Evolutionary conservation across 441 rosid species (phyloP).

Genomic region (Flueggea neowawraea): DNA sequence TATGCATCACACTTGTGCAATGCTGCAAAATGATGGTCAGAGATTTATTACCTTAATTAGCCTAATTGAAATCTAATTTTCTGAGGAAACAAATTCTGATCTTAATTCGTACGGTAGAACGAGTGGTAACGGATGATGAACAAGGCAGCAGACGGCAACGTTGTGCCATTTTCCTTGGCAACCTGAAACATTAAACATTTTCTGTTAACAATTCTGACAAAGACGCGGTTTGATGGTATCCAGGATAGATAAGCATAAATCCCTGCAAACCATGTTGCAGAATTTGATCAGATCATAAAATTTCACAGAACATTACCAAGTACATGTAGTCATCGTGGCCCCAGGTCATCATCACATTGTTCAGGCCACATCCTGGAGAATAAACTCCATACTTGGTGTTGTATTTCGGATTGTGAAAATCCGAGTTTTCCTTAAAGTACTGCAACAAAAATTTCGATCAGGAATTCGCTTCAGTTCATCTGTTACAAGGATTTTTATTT

Average conservation of each 20-base stretch:
- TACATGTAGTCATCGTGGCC: slow-evolving; percentile 11
- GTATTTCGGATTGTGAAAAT: background rate
- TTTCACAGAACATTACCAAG: background rate
- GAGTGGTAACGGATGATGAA: slow-evolving; percentile 77
- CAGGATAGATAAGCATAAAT: background rate
- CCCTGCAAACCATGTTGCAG: background rate
- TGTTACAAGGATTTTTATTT: background rate
- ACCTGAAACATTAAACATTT: slow-evolving; percentile 44
- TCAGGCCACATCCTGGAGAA: background rate
- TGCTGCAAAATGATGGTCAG: slow-evolving; percentile 28
- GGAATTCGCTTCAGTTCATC: background rate
- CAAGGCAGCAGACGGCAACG: slow-evolving; percentile 56
- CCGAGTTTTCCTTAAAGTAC: slow-evolving; percentile 12
- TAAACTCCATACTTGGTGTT: slow-evolving; percentile 4
- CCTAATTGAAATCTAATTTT: background rate
- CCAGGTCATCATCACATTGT: slow-evolving; percentile 7
- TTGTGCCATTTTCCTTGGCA: slow-evolving; percentile 57
- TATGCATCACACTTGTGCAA: slow-evolving; percentile 58
- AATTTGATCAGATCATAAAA: too few species aligned
- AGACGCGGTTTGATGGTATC: background rate
- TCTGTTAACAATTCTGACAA: background rate
- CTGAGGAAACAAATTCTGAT: background rate
- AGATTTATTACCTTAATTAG: background rate
- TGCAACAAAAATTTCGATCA: background rate
- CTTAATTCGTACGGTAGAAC: slow-evolving; percentile 40